Evolutionary conservation across 768 basidiomycete genomes (phyloP).

Genomic region (Hirschioporus abietinus): DNA sequence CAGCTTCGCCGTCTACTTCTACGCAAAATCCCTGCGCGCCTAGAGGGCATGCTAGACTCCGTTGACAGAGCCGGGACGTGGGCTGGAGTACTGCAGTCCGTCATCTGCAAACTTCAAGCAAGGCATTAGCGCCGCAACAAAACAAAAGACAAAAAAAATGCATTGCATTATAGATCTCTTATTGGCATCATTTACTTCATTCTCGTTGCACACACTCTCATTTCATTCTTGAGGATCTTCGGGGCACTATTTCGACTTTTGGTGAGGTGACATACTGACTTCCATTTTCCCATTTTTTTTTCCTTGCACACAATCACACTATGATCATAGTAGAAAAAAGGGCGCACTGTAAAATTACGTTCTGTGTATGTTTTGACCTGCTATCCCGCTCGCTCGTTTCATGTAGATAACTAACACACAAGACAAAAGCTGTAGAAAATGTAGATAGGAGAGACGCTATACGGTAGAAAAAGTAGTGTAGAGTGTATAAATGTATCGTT

Average conservation of each 20-base stretch:
- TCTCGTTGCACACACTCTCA: neutral
- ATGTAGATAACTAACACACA: neutral
- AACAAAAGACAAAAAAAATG: neutral
- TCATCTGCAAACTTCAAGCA: neutral
- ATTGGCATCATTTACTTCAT: neutral
- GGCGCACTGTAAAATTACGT: neutral
- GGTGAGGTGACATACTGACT: neutral
- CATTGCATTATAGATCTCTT: neutral
- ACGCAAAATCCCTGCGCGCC: slow-evolving; percentile 57
- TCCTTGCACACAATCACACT: neutral
- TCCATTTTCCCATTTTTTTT: neutral
- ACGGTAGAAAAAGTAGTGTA: neutral
- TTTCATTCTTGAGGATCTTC: neutral
- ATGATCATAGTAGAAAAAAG: neutral
- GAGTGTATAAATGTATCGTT: neutral
- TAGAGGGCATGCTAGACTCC: slow-evolving; percentile 55
- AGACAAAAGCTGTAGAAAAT: neutral
- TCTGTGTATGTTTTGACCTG: neutral
- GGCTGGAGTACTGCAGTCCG: slow-evolving; percentile 17
- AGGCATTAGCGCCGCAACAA: neutral
- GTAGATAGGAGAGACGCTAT: neutral
- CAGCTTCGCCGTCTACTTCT: slow-evolving; percentile 57
- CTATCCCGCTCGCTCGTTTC: neutral
- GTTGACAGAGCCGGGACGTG: slow-evolving; percentile 54
- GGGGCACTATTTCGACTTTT: neutral